A percentile compares a stretch with the other conserved stretches of the same genome.
phyloP scores from a whole-genome alignment of 768 basidiomycete species.

The Rhodosporidiobolus sp. region DNA sequence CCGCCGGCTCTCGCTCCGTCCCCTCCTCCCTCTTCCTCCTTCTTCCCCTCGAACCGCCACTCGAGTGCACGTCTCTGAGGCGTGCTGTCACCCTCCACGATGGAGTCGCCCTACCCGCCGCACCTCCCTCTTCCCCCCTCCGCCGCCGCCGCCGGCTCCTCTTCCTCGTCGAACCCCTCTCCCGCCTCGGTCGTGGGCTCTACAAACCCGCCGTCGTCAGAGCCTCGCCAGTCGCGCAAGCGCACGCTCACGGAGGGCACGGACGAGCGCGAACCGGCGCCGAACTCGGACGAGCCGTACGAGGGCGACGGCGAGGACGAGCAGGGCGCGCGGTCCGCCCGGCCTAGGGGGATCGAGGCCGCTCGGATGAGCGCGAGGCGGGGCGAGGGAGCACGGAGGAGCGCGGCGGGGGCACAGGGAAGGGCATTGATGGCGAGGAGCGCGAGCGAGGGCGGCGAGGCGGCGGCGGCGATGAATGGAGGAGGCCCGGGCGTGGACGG shows the following conservation, averaged over 20 bases:
- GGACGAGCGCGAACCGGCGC: no score
- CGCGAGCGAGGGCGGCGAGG: neutral
- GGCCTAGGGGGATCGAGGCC: neutral
- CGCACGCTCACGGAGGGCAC: neutral
- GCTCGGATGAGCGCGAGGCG: neutral
- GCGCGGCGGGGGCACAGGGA: neutral
- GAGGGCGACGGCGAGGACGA: neutral
- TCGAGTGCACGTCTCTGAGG: no score
- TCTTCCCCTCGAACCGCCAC: no score
- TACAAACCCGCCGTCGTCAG: neutral
- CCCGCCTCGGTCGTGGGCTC: neutral
- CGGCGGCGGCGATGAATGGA: neutral
- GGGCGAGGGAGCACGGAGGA: neutral
- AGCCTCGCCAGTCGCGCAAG: constrained; percentile 10
- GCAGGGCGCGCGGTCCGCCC: neutral
- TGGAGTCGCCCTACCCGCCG: constrained; percentile 25
- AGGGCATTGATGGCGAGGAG: neutral
- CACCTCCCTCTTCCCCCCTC: neutral
- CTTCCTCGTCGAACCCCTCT: neutral
- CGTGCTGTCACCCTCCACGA: neutral
- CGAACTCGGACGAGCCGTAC: neutral
- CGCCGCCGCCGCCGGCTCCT: neutral
- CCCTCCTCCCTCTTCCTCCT: neutral
- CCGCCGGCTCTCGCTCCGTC: neutral
- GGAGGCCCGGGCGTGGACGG: neutral